A percentile compares a stretch with the other conserved stretches of the same genome.
These are phyloP conservation scores for Xylariaceae sp. DNA, from an alignment of 2,329 filamentous ascomycete species.

Conservation along the genomic window DNA sequence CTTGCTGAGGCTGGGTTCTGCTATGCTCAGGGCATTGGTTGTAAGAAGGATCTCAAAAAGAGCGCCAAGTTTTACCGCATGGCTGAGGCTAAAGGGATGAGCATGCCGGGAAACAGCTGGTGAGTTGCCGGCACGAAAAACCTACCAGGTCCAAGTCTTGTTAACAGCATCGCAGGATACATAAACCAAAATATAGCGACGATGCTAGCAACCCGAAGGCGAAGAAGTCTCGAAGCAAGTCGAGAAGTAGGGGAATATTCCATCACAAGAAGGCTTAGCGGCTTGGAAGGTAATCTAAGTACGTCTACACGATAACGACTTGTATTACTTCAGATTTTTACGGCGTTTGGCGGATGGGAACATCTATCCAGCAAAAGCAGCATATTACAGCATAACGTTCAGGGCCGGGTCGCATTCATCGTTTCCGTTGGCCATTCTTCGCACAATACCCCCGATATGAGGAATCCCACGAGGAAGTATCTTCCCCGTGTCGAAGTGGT, in stretches of 20 bases:
- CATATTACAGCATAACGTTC: conserved; percentile 18
- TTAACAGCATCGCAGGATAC: conserved; percentile 67
- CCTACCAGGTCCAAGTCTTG: neutral
- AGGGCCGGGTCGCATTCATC: conserved; percentile 11
- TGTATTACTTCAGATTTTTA: conserved; percentile 9
- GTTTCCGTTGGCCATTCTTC: conserved; percentile 11
- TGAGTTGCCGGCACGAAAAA: conserved; percentile 50
- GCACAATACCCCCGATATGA: conserved; percentile 21
- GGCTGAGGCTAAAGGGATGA: conserved; percentile 92
- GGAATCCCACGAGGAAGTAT: conserved; percentile 7
- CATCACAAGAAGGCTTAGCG: conserved; percentile 56
- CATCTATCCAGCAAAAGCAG: conserved; percentile 20
- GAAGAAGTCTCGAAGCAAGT: conserved; percentile 76
- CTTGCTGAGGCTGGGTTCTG: conserved; percentile 94
- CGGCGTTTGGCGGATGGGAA: conserved; percentile 18
- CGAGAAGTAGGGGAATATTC: conserved; percentile 74
- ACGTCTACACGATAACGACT: conserved; percentile 11
- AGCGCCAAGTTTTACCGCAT: conserved; percentile 87
- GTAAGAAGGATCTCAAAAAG: conserved; percentile 95
- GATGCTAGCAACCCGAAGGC: conserved; percentile 53
- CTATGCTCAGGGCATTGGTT: conserved; percentile 90
- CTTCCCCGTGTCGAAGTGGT: conserved; percentile 3
- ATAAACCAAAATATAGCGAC: conserved; percentile 90
- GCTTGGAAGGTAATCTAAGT: conserved; percentile 6
- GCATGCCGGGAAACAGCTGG: conserved; percentile 98